phyloP scores from a whole-genome alignment of 2,329 filamentous ascomycete species.

The Fusarium nygamai region DNA sequence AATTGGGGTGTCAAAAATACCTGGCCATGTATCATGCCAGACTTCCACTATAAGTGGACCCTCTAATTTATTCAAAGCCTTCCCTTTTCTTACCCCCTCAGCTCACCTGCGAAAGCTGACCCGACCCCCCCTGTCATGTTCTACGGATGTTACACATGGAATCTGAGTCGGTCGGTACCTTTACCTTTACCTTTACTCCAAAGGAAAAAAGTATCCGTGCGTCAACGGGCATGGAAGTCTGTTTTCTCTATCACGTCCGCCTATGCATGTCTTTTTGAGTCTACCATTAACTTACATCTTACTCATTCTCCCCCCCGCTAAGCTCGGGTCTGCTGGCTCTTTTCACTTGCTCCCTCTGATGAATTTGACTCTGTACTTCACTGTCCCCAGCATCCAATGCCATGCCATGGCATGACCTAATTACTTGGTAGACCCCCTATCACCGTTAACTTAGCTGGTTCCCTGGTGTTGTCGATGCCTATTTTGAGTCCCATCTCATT shows the following conservation, averaged over 20 bases:
- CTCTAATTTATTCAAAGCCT: neutral
- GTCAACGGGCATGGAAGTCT: slow-evolving; percentile 12
- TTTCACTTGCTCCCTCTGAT: slow-evolving; percentile 15
- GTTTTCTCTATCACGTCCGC: slow-evolving; percentile 35
- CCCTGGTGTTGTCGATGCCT: slow-evolving; percentile 23
- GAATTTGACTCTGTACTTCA: slow-evolving; percentile 23
- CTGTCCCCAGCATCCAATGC: slow-evolving; percentile 2
- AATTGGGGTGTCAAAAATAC: neutral
- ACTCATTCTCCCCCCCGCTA: slow-evolving; percentile 24
- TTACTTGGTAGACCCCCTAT: slow-evolving; percentile 39
- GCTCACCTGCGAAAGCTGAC: slow-evolving; percentile 13
- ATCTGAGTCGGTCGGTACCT: slow-evolving; percentile 37
- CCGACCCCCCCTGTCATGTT: slow-evolving; percentile 2
- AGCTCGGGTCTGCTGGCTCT: slow-evolving; percentile 27
- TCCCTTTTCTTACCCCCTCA: neutral
- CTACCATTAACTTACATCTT: slow-evolving; percentile 15
- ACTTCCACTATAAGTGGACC: fast-evolving
- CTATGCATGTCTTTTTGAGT: slow-evolving; percentile 29
- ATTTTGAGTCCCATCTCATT: slow-evolving; percentile 9
- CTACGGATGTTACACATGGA: slow-evolving; percentile 40
- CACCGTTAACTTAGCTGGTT: slow-evolving; percentile 9
- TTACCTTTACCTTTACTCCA: slow-evolving; percentile 20
- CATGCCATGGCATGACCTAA: slow-evolving; percentile 3
- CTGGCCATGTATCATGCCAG: too few species aligned
- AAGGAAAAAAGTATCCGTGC: slow-evolving; percentile 26